These are phyloP conservation scores for Stemphylium beticola DNA, from an alignment of 2,329 filamentous ascomycete genomes.

Conservation along the genomic window DNA sequence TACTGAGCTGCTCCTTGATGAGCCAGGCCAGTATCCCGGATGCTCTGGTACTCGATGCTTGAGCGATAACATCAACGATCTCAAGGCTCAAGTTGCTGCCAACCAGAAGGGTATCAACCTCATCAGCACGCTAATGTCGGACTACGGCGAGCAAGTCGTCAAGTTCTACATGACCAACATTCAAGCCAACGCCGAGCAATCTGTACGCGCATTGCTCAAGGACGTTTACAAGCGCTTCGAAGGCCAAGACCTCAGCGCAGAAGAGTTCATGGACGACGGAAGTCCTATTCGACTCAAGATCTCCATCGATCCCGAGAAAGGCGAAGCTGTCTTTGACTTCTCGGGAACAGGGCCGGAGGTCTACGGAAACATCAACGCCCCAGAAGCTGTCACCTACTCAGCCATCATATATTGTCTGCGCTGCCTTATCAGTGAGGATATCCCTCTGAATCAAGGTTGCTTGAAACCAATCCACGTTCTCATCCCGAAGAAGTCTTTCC, in stretches of 20 bases:
- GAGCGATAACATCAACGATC: slow-evolving; percentile 82
- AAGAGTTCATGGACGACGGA: slow-evolving; percentile 88
- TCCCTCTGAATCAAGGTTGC: slow-evolving; percentile 87
- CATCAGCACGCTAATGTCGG: slow-evolving; percentile 74
- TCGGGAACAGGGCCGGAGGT: slow-evolving; percentile 79
- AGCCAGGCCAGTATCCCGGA: slow-evolving; percentile 75
- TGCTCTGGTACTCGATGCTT: slow-evolving; percentile 81
- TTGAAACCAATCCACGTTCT: slow-evolving; percentile 75
- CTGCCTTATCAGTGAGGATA: slow-evolving; percentile 79
- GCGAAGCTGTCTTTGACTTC: slow-evolving; percentile 80
- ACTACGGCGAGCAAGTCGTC: slow-evolving; percentile 78
- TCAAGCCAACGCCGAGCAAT: slow-evolving; percentile 78
- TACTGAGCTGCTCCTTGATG: slow-evolving; percentile 71
- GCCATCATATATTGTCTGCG: slow-evolving; percentile 88
- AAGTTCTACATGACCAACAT: slow-evolving; percentile 86
- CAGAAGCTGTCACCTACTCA: slow-evolving; percentile 79
- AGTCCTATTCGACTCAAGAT: slow-evolving; percentile 77
- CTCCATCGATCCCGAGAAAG: slow-evolving; percentile 74
- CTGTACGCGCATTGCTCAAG: slow-evolving; percentile 76
- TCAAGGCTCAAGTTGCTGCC: slow-evolving; percentile 85
- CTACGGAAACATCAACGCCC: slow-evolving; percentile 81
- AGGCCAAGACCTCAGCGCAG: slow-evolving; percentile 72
- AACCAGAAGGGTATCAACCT: slow-evolving; percentile 85
- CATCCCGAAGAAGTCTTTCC: slow-evolving; percentile 74
- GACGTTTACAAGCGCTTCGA: slow-evolving; percentile 72